A percentile compares a stretch with the other conserved stretches of the same genome.
Conservation (phyloP, 768 basidiomycete species). For the Boletus subparvulus region DNA sequence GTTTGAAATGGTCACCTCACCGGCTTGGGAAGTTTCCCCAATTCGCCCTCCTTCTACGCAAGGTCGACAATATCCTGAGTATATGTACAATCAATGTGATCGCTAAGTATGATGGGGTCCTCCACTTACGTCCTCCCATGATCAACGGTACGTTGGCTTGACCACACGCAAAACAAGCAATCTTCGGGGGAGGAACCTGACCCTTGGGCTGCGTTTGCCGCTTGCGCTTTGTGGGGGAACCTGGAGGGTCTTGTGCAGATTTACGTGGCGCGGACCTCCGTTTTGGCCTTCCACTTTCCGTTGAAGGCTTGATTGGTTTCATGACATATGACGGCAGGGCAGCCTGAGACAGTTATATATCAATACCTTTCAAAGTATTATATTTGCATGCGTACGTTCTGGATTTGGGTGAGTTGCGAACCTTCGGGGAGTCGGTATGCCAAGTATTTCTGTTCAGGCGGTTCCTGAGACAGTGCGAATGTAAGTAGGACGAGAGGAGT, state of each 20-base stretch:
- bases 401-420: conserved; percentile 56
- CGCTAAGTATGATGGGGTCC: not conserved
- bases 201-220: conserved; percentile 36
- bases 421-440: conserved; percentile 58
- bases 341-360: conserved; percentile 34
- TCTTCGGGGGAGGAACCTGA: conserved; percentile 40
- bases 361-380: not conserved
- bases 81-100: not conserved
- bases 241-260: conserved; percentile 22
- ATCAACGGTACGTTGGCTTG: conserved; percentile 74
- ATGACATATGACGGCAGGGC: conserved; percentile 49
- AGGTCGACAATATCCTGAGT: conserved; percentile 63
- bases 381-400: conserved; percentile 43
- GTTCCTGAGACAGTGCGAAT: conserved; percentile 33
- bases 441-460: conserved; percentile 49
- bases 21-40: conserved; percentile 29
- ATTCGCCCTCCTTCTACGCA: conserved; percentile 59
- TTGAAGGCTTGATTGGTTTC: conserved; percentile 57
- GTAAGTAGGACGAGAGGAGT: not conserved
- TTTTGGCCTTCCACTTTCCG: conserved; percentile 36
- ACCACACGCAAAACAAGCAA: conserved; percentile 59
- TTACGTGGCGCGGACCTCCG: conserved; percentile 37
- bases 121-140: conserved; percentile 65
- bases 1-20: not conserved
- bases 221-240: conserved; percentile 40